phyloP scores from a whole-genome alignment of 140 eudicot species.

The Stevia rebaudiana region DNA sequence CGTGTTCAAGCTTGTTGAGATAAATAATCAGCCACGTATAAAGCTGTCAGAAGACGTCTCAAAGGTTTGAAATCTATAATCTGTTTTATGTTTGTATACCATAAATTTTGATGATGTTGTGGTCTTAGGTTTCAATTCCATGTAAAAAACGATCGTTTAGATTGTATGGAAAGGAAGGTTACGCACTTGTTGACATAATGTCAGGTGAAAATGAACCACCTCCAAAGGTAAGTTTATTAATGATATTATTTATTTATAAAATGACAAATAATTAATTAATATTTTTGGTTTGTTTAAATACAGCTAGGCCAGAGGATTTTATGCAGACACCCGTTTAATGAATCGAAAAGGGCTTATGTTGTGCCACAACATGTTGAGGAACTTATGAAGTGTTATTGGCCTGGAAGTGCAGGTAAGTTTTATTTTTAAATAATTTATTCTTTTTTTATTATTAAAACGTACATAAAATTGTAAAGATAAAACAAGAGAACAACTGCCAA shows the following conservation, averaged over 20 bases:
- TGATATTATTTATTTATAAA: background rate
- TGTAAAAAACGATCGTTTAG: constrained; percentile 87
- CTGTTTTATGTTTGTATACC: background rate
- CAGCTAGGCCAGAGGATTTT: constrained; percentile 82
- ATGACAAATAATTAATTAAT: background rate
- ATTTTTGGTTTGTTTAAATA: background rate
- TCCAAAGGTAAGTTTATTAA: constrained; percentile 57
- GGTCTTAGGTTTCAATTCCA: constrained; percentile 87
- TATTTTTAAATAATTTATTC: background rate
- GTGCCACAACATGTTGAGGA: constrained; percentile 97
- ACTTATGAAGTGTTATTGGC: constrained; percentile 91
- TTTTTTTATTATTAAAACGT: background rate
- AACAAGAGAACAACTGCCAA: constrained; percentile 70
- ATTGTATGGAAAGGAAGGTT: constrained; percentile 95
- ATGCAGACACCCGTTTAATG: constrained; percentile 93
- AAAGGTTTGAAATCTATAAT: constrained; percentile 47
- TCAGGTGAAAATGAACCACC: constrained; percentile 94
- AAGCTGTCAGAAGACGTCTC: constrained; percentile 95
- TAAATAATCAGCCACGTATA: constrained; percentile 93
- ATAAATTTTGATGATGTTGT: background rate
- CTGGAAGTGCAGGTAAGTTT: constrained; percentile 74
- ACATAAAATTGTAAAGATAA: constrained; percentile 38
- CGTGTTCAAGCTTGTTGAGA: constrained; percentile 96
- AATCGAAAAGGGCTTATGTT: constrained; percentile 97
- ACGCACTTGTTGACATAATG: constrained; percentile 91